Evolutionary conservation across 176 grass and related monocot genomes (phyloP).

Genomic region (Aegilops speltoides): DNA sequence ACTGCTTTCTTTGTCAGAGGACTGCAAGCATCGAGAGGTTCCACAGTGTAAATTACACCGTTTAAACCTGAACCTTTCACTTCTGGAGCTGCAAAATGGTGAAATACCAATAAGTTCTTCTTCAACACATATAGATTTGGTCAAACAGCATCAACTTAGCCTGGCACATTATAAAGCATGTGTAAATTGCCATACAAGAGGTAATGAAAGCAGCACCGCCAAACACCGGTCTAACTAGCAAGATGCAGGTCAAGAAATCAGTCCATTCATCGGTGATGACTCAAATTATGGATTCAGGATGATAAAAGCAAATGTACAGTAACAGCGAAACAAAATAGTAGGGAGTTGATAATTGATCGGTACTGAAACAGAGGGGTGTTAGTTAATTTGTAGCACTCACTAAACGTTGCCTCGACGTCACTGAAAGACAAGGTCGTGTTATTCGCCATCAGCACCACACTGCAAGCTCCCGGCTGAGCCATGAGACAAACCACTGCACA

Average conservation of each 20-base stretch:
- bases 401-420: slow-evolving; percentile 70
- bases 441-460: slow-evolving; percentile 59
- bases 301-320: not conserved
- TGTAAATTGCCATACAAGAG: not conserved
- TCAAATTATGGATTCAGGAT: not conserved
- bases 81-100: slow-evolving; percentile 54
- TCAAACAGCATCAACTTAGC: not conserved
- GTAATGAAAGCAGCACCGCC: not conserved
- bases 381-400: slow-evolving; percentile 43
- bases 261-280: not conserved
- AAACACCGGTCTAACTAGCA: not conserved
- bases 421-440: slow-evolving; percentile 64
- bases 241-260: not conserved
- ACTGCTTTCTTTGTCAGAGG: slow-evolving; percentile 49
- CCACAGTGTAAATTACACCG: slow-evolving; percentile 57
- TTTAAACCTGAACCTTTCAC: slow-evolving; percentile 63
- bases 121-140: not conserved
- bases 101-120: slow-evolving; percentile 2
- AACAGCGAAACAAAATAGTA: not conserved
- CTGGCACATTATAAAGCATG: not conserved
- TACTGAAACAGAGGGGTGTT: slow-evolving; percentile 20
- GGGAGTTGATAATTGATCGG: not conserved
- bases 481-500: slow-evolving; percentile 43
- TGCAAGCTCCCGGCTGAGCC: slow-evolving; percentile 41
- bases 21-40: slow-evolving; percentile 75